Evolutionary conservation across 2,329 filamentous ascomycete species (phyloP), one percentile per base, ranked within the genome.

Genomic region (Beauveria scarabaeidicola): DNA sequence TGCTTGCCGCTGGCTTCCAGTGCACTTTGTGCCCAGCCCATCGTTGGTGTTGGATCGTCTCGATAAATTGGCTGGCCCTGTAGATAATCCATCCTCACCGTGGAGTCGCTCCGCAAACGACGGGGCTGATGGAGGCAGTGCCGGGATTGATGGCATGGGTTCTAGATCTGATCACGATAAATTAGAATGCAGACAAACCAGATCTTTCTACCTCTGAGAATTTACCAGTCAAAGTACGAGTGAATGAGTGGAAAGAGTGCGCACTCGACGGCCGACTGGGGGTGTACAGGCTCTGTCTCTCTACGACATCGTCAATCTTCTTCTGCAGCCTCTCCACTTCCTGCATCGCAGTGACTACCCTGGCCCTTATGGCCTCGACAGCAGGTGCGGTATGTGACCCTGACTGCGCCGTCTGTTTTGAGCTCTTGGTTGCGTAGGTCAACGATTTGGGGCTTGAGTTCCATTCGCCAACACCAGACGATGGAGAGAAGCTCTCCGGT

Each of bases 241-340:
- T 67, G 64, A 72, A 67, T 23, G 77, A 80, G 62, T 78, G 72
- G 21, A 77, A 72, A 25, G 77, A 81, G 62, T 78, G 72, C 19
- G 77, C 72, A 43, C 79, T 84, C 46, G 80, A 79, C 36, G 81
- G 81, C 52, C 81, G 76, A 68, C 80, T 83, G 61, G 67, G 73
- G 19, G 76, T 64, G 63, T 83, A 85, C 38, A 84, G 70, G 68
- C 81, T 86, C 70, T 84, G 81, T 61, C 82, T 78, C 73, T 85
- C 81, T 25, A 85, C 78, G 23, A 82, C 74, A 54, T 81, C 77
- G 56, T 87, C 81, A 57, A 87, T 85, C 64, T 84, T 77, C 60
- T 77, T 78, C 69, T 87, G 77, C 47, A 85, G 69, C 59, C 73
- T 74, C 59, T 87, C 84, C 63, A 82, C 75, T 66, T 87, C 83